Evolutionary conservation across 179 eudicot genomes (phyloP).

Genomic region (Vitellaria paradoxa): DNA sequence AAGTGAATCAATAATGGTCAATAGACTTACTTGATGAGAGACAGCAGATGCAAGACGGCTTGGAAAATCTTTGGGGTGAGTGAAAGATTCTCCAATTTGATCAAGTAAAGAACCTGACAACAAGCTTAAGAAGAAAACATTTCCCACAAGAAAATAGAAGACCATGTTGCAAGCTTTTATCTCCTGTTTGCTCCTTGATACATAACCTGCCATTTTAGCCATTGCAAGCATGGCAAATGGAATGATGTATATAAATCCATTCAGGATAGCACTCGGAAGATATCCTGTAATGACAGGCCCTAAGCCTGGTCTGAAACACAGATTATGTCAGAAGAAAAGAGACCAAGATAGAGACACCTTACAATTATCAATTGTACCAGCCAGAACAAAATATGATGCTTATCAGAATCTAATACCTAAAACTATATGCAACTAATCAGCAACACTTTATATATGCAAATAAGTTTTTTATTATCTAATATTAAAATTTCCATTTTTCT

Average conservation of each 20-base stretch:
- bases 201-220: conserved; percentile 71
- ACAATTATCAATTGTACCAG: not conserved
- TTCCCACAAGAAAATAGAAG: conserved; percentile 87
- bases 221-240: conserved; percentile 83
- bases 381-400: not conserved
- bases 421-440: not conserved
- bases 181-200: conserved; percentile 69
- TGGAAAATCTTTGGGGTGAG: conserved; percentile 71
- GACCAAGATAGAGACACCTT: not conserved
- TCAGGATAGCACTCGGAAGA: conserved; percentile 87
- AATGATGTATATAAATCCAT: conserved; percentile 69
- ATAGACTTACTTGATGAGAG: conserved; percentile 71
- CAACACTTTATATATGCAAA: not conserved
- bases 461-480: not conserved
- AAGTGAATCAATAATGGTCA: conserved; percentile 5
- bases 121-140: conserved; percentile 84
- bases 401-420: not conserved
- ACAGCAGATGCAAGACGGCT: conserved; percentile 85
- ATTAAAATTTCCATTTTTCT: not conserved
- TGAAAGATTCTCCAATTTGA: conserved; percentile 78
- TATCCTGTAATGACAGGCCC: conserved; percentile 79
- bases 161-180: conserved; percentile 86
- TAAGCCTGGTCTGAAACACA: conserved; percentile 72
- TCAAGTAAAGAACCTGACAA: conserved; percentile 91
- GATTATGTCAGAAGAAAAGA: not conserved